Evolutionary conservation across 208 protist genomes (phyloP).

Genomic region (Trypanosoma scelopori): DNA sequence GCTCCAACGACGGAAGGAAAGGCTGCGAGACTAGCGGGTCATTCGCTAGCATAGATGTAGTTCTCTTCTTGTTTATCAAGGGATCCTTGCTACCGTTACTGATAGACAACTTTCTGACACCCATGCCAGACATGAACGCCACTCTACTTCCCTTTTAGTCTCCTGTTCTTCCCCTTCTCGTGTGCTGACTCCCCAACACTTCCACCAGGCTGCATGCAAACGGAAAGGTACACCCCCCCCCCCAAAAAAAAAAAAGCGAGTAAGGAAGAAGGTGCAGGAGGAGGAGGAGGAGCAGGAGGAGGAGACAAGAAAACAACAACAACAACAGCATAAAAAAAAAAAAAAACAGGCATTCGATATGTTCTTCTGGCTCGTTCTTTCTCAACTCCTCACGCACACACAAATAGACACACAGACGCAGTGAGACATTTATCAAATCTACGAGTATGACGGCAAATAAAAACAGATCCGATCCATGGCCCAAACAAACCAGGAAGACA

Average conservation of each 20-base stretch:
- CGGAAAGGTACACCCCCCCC: not conserved
- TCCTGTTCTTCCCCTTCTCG: slow-evolving; percentile 2
- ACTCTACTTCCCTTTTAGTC: not conserved
- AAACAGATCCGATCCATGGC: no score
- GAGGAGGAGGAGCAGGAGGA: slow-evolving; percentile 15
- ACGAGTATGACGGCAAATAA: no score
- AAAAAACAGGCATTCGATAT: slow-evolving; percentile 7
- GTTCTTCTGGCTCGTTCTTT: no score
- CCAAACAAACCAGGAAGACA: no score
- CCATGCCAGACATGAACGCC: slow-evolving; percentile 8
- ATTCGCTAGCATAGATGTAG: slow-evolving; percentile 1
- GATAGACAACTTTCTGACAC: not conserved
- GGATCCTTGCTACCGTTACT: not conserved
- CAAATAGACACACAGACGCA: no score
- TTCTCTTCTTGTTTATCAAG: not conserved
- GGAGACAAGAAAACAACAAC: slow-evolving; percentile 6
- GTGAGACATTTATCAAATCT: no score
- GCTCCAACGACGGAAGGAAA: slow-evolving; percentile 53
- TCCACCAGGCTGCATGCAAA: not conserved
- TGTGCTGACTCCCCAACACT: not conserved
- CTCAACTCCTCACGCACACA: no score
- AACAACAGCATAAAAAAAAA: no score
- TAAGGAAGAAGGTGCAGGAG: slow-evolving; percentile 15
- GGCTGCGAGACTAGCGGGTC: slow-evolving; percentile 10
- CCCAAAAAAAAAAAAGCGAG: no score